Base-by-base conservation (phyloP, 345 rosid genomes). In the Zanthoxylum bungeanum region DNA sequence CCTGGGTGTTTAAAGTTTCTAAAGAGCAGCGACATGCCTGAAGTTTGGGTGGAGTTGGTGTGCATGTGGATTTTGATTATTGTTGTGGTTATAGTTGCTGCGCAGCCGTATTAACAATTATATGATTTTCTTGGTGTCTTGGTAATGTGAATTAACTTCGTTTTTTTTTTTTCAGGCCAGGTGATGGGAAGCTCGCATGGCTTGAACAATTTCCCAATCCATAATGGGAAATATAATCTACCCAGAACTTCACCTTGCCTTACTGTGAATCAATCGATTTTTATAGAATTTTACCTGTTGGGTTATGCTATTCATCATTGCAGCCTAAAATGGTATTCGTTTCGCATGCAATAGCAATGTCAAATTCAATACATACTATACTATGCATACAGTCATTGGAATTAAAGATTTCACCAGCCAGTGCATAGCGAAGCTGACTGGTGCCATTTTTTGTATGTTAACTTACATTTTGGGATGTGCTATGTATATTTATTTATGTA, bases 401-500 rank as follows among this genome's bases (percentile, higher is more conserved):
- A 17, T 39, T 27, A 36, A 55, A 68, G 36, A 0, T 31, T 50
- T 50, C 50, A 50, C 47, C 27, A 30, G 10, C 14, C 11, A 1
- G 30, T 30, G 28, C 58, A 34, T 34, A 34, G 46, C 39, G 11
- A 12, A 12, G 47, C 22, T 36, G 56, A 67, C 16, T 52, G 37
- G 25, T 37, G 9, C 61, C 49, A 19, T 36, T 68, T 53, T 53
- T 37, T 68, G 62, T 68, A 53, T 37, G 53, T 8, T 53, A 37
- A 37, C 39, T 11, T 27, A 16, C 19, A 24, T 25, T 36, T 34
- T 12, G 28, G 66, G 4, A 27, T n/a, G n/a, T n/a, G 3, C 21
- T 36, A 21, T 22, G 6, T 12, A 22, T 25, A 4, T 16, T 59
- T 59, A 16, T 19, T n/a, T 59, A 6, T 3, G 4, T 24, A 30